Conservation (phyloP, 2,329 filamentous ascomycete species). For the Fusarium devonianum region DNA sequence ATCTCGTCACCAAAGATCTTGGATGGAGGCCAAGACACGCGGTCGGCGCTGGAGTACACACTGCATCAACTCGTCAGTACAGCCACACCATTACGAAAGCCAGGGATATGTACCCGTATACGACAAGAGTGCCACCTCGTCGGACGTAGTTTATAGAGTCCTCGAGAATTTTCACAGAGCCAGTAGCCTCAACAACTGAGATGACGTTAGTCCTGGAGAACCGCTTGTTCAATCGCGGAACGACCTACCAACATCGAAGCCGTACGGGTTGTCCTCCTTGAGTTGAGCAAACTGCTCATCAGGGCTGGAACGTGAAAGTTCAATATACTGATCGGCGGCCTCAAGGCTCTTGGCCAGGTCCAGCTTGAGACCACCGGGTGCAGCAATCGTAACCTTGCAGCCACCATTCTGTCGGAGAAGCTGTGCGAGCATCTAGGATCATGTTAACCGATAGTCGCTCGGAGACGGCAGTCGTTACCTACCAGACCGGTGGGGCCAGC, state of each 20-base stretch:
- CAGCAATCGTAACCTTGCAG: conserved; percentile 73
- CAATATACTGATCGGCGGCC: conserved; percentile 62
- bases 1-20: conserved; percentile 76
- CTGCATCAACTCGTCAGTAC: conserved; percentile 41
- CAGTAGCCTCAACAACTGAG: conserved; percentile 71
- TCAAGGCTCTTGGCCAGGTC: conserved; percentile 67
- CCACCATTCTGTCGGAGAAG: conserved; percentile 71
- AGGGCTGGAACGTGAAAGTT: conserved; percentile 62
- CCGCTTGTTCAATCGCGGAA: background rate
- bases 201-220: conserved; percentile 16
- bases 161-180: conserved; percentile 72
- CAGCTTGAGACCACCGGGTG: conserved; percentile 74
- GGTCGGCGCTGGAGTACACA: conserved; percentile 69
- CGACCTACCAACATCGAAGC: conserved; percentile 69
- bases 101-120: conserved; percentile 58
- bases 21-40: conserved; percentile 72
- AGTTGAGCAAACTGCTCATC: conserved; percentile 67
- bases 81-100: background rate
- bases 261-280: conserved; percentile 71
- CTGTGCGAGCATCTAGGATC: conserved; percentile 61
- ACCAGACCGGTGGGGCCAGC: conserved; percentile 71
- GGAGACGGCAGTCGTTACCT: conserved; percentile 33
- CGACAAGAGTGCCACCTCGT: conserved; percentile 73
- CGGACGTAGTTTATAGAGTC: conserved; percentile 75
- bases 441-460: background rate